Evolutionary conservation across 441 rosid species (phyloP).

Genomic region (Manihot esculenta): DNA sequence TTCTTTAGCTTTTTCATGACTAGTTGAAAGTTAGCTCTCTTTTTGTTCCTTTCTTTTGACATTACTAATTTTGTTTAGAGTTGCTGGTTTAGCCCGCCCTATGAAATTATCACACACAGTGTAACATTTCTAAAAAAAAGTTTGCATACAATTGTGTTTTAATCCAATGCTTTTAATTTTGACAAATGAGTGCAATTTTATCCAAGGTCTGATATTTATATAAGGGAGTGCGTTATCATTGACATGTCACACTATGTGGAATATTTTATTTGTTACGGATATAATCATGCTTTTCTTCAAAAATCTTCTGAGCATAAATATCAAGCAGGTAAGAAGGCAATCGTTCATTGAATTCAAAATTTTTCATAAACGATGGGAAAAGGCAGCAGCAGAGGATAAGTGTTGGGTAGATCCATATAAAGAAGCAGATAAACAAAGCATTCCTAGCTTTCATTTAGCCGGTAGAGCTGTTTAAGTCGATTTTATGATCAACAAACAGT

Average conservation of each 20-base stretch:
- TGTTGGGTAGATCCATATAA: slow-evolving; percentile 66
- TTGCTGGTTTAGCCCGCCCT: not conserved
- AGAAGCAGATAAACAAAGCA: slow-evolving; percentile 11
- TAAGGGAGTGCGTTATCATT: no score
- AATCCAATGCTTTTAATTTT: no score
- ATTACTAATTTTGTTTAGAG: not conserved
- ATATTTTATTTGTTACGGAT: no score
- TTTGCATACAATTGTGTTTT: no score
- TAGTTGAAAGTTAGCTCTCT: not conserved
- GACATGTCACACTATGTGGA: no score
- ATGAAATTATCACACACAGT: no score
- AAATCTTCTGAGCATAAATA: not conserved
- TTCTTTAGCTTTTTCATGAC: no score
- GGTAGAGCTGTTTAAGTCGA: slow-evolving; percentile 6
- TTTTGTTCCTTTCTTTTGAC: not conserved
- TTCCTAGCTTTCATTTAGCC: not conserved
- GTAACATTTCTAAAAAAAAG: no score
- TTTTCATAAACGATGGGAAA: slow-evolving; percentile 50
- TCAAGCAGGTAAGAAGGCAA: slow-evolving; percentile 61
- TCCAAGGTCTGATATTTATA: no score
- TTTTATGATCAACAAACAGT: not conserved
- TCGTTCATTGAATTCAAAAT: slow-evolving; percentile 45
- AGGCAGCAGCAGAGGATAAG: slow-evolving; percentile 41
- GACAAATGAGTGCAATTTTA: no score
- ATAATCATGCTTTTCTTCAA: no score